Base-by-base conservation (phyloP, 352 stramenopile genomes). In the Phytophthora capsici region DNA sequence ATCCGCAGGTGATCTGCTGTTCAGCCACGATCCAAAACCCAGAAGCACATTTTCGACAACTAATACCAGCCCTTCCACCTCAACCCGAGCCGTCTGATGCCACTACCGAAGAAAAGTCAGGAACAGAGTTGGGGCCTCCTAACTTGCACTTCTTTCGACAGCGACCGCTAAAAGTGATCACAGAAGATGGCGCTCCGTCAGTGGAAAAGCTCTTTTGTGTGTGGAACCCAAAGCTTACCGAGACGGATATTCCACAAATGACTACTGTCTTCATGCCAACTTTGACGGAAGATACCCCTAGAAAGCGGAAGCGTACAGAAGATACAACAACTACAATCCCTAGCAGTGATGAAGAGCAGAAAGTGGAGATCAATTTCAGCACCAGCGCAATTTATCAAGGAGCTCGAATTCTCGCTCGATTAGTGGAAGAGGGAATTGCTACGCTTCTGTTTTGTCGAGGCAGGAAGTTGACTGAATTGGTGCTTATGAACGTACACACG, bases 21-120 rank as follows among this genome's bases (percentile, higher is more conserved):
- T 99, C 96, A 3, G 98, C 98, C 25, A 99, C 97, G 5, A 98
- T 99, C 63, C 70, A 83, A 14, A 98, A 98, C 63, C 95, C 97
- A 5, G 77, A 78, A 63, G 73, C 90, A 44, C 96, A 99, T 63
- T 98, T 99, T 64, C 69, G 78, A 19, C 67, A 92, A 37, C 71
- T 99, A 16, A 77, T 98, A 36, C 96, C 97, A 3, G 49, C 20
- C 6, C 66, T 91, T 26, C 82, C 82, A 16, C 75, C 75, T 12
- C 43, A 26, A 7, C 13, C 13, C 3, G 9, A 2, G 22, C 44
- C 25, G 20, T 3, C 30, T 6, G 32, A 57, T 63, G 48, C 0
- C 46, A 19, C 30, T 50, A 25, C 6, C 5, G 10, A 54, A 52
- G 26, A n/a, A 19, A 22, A 37, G 28, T 25, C 25, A 20, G 28